A percentile compares a stretch with the other conserved stretches of the same genome.
Conservation (phyloP, 345 rosid species). For the Eucalyptus globulus region DNA sequence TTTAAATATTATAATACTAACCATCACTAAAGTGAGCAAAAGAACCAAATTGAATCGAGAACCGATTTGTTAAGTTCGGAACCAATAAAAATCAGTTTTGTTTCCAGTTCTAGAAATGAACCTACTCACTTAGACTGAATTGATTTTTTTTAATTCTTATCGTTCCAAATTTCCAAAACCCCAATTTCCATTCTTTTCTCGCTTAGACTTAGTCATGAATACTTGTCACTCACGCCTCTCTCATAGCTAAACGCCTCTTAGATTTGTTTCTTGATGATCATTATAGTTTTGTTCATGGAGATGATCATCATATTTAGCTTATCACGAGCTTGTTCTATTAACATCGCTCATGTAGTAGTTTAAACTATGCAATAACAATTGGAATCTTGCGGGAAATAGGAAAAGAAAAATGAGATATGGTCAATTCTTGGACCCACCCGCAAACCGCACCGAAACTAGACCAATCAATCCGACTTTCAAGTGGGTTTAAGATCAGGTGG, state of each 20-base stretch:
- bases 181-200: not conserved
- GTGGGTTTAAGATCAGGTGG: not conserved
- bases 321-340: not conserved
- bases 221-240: not conserved
- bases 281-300: not conserved
- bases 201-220: not conserved
- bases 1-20: not conserved
- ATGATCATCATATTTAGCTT: not conserved
- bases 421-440: not conserved
- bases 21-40: not conserved
- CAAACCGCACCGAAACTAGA: not conserved
- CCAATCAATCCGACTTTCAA: not conserved
- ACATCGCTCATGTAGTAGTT: not conserved
- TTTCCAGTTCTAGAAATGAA: too few relatives aligned
- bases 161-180: not conserved
- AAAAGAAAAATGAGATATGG: not conserved
- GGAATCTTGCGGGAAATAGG: not conserved
- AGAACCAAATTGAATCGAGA: accelerated
- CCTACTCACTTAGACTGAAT: too few relatives aligned
- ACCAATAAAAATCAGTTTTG: too few relatives aligned
- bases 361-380: not conserved
- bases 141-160: too few relatives aligned
- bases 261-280: not conserved
- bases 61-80: not conserved
- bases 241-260: not conserved